phyloP scores from a whole-genome alignment of 176 grass and related monocot species.

The Dendrocalamus sinicus region DNA sequence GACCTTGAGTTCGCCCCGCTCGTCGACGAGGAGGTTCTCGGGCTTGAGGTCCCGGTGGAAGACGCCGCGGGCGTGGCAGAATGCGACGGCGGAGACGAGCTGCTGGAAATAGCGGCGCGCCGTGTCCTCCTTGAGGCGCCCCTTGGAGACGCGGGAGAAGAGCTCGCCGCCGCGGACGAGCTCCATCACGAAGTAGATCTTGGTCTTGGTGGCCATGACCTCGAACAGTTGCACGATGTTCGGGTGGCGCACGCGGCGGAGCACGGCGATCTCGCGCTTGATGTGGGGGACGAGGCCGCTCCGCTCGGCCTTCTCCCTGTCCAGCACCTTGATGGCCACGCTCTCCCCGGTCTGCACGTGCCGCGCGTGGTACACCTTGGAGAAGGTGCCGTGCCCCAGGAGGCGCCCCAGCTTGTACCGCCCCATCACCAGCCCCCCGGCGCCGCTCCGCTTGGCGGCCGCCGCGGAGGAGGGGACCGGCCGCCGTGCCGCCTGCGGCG shows the following conservation, averaged over 20 bases:
- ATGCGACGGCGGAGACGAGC: slow-evolving; percentile 77
- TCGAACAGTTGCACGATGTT: slow-evolving; percentile 95
- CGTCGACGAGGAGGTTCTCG: slow-evolving; percentile 93
- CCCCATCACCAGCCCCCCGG: slow-evolving; percentile 61
- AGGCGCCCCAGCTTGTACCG: slow-evolving; percentile 84
- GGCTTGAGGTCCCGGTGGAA: slow-evolving; percentile 99
- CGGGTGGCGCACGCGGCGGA: slow-evolving; percentile 92
- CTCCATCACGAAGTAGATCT: slow-evolving; percentile 99
- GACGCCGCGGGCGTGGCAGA: slow-evolving; percentile 96
- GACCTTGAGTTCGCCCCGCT: slow-evolving; percentile 78
- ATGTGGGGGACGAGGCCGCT: slow-evolving; percentile 75
- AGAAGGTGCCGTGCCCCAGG: slow-evolving; percentile 84
- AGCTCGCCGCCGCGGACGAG: slow-evolving; percentile 91
- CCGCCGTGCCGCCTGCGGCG: slow-evolving; percentile 39
- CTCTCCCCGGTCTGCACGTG: slow-evolving; percentile 56
- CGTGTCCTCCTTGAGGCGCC: slow-evolving; percentile 89
- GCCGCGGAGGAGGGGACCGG: slow-evolving; percentile 25
- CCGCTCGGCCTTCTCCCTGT: slow-evolving; percentile 81
- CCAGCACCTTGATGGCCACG: slow-evolving; percentile 93
- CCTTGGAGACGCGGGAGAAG: slow-evolving; percentile 87
- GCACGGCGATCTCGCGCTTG: slow-evolving; percentile 95
- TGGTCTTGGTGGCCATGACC: slow-evolving; percentile 96
- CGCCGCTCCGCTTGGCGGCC: slow-evolving; percentile 34
- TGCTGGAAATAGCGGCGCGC: slow-evolving; percentile 96
- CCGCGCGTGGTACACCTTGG: slow-evolving; percentile 87